These are phyloP conservation scores for Claviceps pazoutovae DNA, from an alignment of 2,329 filamentous ascomycete species.

Conservation along the genomic window DNA sequence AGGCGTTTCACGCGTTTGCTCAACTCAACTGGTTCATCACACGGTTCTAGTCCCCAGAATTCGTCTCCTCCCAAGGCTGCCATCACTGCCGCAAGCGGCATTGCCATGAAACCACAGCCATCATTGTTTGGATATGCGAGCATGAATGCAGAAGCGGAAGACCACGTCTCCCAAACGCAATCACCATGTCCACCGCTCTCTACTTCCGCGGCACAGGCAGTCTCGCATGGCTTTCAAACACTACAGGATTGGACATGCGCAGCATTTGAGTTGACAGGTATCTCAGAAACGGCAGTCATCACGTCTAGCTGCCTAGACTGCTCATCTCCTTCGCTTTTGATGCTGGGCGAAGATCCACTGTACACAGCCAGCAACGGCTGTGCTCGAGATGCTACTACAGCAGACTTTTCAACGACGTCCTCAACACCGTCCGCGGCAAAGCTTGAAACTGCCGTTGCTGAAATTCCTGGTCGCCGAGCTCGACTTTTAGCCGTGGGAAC, in stretches of 20 bases:
- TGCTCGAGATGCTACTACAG: slow-evolving; percentile 32
- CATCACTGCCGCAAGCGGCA: neutral
- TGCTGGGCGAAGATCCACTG: slow-evolving; percentile 65
- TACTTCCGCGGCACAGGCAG: slow-evolving; percentile 10
- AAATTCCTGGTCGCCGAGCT: slow-evolving; percentile 74
- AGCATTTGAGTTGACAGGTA: slow-evolving; percentile 36
- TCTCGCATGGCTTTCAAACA: slow-evolving; percentile 4
- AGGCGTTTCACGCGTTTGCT: slow-evolving; percentile 29
- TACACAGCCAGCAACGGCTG: slow-evolving; percentile 28
- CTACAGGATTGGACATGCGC: slow-evolving; percentile 19
- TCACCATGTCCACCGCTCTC: slow-evolving; percentile 12
- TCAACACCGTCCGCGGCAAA: slow-evolving; percentile 7
- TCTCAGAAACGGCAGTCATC: slow-evolving; percentile 45
- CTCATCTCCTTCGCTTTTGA: slow-evolving; percentile 58
- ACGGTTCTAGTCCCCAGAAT: slow-evolving; percentile 1
- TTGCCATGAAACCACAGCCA: slow-evolving; percentile 5
- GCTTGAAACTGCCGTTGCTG: slow-evolving; percentile 26
- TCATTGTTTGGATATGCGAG: slow-evolving; percentile 18
- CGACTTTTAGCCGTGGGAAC: slow-evolving; percentile 75
- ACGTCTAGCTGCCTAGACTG: slow-evolving; percentile 58
- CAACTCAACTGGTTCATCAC: slow-evolving; percentile 7
- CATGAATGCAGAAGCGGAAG: neutral
- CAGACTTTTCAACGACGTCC: slow-evolving; percentile 10
- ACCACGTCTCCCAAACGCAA: slow-evolving; percentile 10
- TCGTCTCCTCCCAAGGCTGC: neutral